These are phyloP conservation scores for Mycena galopus DNA, from an alignment of 768 basidiomycete genomes.

Conservation along the genomic window DNA sequence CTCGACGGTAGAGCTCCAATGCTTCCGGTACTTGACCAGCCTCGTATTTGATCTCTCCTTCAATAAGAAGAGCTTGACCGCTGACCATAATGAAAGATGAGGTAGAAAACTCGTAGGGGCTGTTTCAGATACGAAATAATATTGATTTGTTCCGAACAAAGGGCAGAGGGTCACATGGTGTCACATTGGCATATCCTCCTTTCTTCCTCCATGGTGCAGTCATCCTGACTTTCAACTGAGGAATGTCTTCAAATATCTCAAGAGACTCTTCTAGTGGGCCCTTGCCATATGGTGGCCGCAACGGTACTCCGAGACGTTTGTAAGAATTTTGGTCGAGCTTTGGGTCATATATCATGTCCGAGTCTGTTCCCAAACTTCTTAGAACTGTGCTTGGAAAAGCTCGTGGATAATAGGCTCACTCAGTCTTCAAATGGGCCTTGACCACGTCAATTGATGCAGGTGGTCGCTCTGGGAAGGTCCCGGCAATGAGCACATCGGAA, in stretches of 20 bases:
- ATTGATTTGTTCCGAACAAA: too few relatives aligned
- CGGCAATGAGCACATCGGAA: constrained; percentile 19
- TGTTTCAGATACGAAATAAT: too few relatives aligned
- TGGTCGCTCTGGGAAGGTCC: constrained; percentile 8
- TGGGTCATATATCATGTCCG: constrained; percentile 8
- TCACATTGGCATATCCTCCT: too few relatives aligned
- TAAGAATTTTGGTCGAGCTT: constrained; percentile 7
- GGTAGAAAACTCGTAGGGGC: too few relatives aligned
- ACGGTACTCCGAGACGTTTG: not conserved
- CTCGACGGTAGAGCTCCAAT: constrained; percentile 45
- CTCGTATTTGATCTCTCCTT: not conserved
- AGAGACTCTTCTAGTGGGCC: constrained; percentile 6
- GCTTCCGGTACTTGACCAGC: constrained; percentile 30
- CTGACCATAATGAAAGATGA: not conserved
- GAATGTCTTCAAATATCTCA: constrained; percentile 10
- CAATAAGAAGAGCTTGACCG: not conserved
- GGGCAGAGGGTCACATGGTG: too few relatives aligned
- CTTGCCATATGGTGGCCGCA: constrained; percentile 8
- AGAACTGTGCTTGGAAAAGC: not conserved
- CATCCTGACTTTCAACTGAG: not conserved
- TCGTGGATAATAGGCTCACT: not conserved
- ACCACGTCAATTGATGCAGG: constrained; percentile 1
- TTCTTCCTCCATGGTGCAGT: too few relatives aligned
- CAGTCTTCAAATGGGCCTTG: constrained; percentile 13
- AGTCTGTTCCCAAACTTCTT: not conserved